phyloP scores from a whole-genome alignment of 108 stramenopile genomes.

The Skeletonema potamos region DNA sequence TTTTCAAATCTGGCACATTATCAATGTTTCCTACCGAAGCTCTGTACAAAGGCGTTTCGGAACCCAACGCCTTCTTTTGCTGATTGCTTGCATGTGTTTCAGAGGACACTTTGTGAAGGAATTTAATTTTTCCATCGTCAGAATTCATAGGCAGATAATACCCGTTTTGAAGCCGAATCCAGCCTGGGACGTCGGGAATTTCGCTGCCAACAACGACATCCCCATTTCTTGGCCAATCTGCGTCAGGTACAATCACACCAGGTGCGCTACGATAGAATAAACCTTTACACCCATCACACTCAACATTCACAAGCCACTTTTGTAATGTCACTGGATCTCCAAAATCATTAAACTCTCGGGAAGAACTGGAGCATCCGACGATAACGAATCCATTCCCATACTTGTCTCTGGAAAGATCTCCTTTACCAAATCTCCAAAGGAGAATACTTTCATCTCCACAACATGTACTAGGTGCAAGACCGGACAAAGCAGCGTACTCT shows the following conservation, averaged over 20 bases:
- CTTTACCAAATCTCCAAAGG: conserved; percentile 88
- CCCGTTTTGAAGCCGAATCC: conserved; percentile 89
- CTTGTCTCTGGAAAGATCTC: conserved; percentile 69
- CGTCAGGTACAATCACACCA: conserved; percentile 82
- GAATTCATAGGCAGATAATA: conserved; percentile 86
- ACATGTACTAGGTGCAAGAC: conserved; percentile 7
- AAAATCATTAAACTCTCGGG: conserved; percentile 55
- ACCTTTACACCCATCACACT: conserved; percentile 79
- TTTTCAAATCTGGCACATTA: conserved; percentile 22
- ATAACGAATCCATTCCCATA: conserved; percentile 75
- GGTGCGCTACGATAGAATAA: conserved; percentile 86
- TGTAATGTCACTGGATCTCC: conserved; percentile 65
- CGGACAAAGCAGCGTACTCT: conserved; percentile 66
- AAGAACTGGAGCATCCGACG: conserved; percentile 78
- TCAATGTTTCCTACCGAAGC: conserved; percentile 11
- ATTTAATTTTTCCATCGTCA: conserved; percentile 72
- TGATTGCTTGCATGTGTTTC: conserved; percentile 69
- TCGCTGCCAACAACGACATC: conserved; percentile 86
- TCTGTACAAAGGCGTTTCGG: conserved; percentile 72
- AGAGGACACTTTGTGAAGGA: conserved; percentile 74
- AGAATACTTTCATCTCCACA: conserved; percentile 67
- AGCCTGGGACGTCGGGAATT: conserved; percentile 78
- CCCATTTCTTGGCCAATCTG: conserved; percentile 92
- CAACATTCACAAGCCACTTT: conserved; percentile 90
- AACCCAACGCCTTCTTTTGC: conserved; percentile 73